Evolutionary conservation across 352 stramenopile species (phyloP).

Genomic region (Phytophthora aleatoria): DNA sequence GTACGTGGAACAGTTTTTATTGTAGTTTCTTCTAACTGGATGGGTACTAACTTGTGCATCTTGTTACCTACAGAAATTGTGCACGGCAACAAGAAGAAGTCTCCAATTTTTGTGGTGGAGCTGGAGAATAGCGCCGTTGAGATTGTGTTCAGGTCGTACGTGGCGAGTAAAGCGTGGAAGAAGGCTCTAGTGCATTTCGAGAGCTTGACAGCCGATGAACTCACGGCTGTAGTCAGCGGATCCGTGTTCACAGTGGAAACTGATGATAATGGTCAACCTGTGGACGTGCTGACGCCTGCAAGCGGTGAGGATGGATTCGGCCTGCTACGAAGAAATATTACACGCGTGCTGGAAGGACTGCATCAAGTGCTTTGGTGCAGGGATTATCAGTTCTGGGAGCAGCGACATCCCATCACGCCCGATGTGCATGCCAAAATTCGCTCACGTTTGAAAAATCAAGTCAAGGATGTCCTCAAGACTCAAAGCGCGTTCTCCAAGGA

Average conservation of each 20-base stretch:
- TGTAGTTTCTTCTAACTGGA: not conserved
- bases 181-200: slow-evolving; percentile 81
- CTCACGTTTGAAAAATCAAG: slow-evolving; percentile 55
- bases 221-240: slow-evolving; percentile 38
- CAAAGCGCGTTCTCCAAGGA: slow-evolving; percentile 41
- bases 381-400: slow-evolving; percentile 89
- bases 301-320: slow-evolving; percentile 82
- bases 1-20: slow-evolving; percentile 38
- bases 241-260: slow-evolving; percentile 23
- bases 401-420: slow-evolving; percentile 65
- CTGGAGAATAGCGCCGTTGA: slow-evolving; percentile 55
- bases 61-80: slow-evolving; percentile 56
- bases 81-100: slow-evolving; percentile 79
- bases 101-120: slow-evolving; percentile 78
- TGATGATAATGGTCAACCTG: slow-evolving; percentile 22
- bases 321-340: slow-evolving; percentile 73
- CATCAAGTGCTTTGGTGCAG: slow-evolving; percentile 62
- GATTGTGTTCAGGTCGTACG: slow-evolving; percentile 81
- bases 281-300: slow-evolving; percentile 54
- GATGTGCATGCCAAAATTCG: slow-evolving; percentile 69
- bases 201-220: slow-evolving; percentile 53
- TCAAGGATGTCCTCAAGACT: slow-evolving; percentile 51
- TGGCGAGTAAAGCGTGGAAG: slow-evolving; percentile 82
- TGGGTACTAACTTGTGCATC: slow-evolving; percentile 2
- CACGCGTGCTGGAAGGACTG: slow-evolving; percentile 73